phyloP scores from a whole-genome alignment of 495 filamentous ascomycete species.

The Neurospora hispaniola region DNA sequence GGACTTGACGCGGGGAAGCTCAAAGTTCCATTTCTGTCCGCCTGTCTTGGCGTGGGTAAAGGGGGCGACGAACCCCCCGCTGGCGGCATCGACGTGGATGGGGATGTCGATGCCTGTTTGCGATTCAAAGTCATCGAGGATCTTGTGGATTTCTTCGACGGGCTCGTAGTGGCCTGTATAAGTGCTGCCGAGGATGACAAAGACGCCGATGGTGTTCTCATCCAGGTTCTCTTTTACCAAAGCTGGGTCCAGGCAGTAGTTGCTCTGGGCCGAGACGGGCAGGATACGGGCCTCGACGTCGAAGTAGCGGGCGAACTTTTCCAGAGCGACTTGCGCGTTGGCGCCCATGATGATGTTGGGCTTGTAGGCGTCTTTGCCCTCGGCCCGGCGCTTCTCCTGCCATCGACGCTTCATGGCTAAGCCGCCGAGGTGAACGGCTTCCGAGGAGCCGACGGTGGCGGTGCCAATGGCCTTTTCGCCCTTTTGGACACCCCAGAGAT shows the following conservation, averaged over 20 bases:
- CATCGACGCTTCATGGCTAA: slow-evolving; percentile 70
- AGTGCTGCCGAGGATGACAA: slow-evolving; percentile 63
- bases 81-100: slow-evolving; percentile 68
- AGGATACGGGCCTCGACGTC: slow-evolving; percentile 66
- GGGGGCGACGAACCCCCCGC: slow-evolving; percentile 63
- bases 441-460: slow-evolving; percentile 62
- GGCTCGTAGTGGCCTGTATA: slow-evolving; percentile 74
- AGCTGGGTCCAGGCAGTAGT: slow-evolving; percentile 52
- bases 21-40: slow-evolving; percentile 56
- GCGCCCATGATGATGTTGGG: slow-evolving; percentile 73
- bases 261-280: slow-evolving; percentile 52
- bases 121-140: slow-evolving; percentile 55
- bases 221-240: slow-evolving; percentile 56
- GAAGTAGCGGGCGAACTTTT: slow-evolving; percentile 68
- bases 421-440: slow-evolving; percentile 66
- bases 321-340: slow-evolving; percentile 67
- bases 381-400: slow-evolving; percentile 52
- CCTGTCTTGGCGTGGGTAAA: slow-evolving; percentile 55
- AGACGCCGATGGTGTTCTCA: slow-evolving; percentile 71
- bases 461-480: slow-evolving; percentile 59
- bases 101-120: slow-evolving; percentile 57
- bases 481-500: slow-evolving; percentile 58
- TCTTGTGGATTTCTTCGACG: slow-evolving; percentile 53
- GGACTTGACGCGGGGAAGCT: slow-evolving; percentile 59
- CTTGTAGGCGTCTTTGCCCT: slow-evolving; percentile 49